Base-by-base conservation (phyloP, 805 yeast genomes). In the Yarrowia deformans region DNA sequence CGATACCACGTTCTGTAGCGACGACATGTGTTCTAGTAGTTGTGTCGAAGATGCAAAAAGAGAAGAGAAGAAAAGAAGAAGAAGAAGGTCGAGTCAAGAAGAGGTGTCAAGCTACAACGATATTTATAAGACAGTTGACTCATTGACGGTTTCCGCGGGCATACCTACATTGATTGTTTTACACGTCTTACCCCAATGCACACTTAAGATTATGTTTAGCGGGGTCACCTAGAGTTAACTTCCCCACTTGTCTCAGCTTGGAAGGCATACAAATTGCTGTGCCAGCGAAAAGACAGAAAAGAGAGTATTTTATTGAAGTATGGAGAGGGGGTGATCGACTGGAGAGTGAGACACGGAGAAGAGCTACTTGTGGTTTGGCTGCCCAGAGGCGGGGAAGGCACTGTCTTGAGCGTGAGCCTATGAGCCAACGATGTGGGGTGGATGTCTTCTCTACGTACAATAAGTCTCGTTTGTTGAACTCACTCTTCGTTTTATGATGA, bases 161-260 rank as follows among this genome's bases (percentile, higher is more conserved):
- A 45, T 19, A 7, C 13, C 32, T 54, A 54, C 60, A 18, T 52
- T 35, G 43, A 50, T 18, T 50, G 56, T 50, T 54, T 54, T 54
- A 37, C 32, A 18, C 43, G 60, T 54, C 39, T 23, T 39, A 54
- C 43, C 29, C 29, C 14, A 54, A 19, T 16, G 60, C 34, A 14
- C 45, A 39, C 45, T 54, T 54, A 39, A 54, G 60, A 39, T 54
- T 54, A 18, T 5, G 14, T 54, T 54, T 54, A 54, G 60, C 34
- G 60, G 60, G 60, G 60, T 54, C 60, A 37, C 45, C 45, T 39
- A 37, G 60, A 54, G 60, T 54, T 54, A 58, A 32, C 66, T 43
- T 29, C 39, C 50, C 50, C 66, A 29, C 50, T 39, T 58, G 48
- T 58, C 50, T 58, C 66, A 58, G 23, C 40, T 13, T 18, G 29